These are phyloP conservation scores for Bruguiera parviflora DNA, from an alignment of 345 rosid species.

Conservation along the genomic window DNA sequence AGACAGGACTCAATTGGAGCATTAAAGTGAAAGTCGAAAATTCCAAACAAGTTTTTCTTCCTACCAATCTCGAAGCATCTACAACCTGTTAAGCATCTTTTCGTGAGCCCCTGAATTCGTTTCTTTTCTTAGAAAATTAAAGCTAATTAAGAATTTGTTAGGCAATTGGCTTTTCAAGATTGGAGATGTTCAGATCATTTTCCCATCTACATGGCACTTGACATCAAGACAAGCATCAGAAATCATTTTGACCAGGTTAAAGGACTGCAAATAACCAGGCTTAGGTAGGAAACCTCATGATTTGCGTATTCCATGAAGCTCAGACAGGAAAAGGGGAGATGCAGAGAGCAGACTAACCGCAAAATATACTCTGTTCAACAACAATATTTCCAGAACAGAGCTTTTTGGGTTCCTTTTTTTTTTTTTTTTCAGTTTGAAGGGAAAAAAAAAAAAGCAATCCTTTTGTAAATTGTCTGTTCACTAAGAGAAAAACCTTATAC, in stretches of 20 bases:
- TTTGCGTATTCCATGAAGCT: background rate
- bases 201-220: too few species aligned
- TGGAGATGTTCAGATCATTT: background rate
- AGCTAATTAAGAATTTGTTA: background rate
- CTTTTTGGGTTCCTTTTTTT: too few species aligned
- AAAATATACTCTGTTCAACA: background rate
- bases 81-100: background rate
- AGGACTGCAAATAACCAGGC: too few species aligned
- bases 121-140: background rate
- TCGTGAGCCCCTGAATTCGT: background rate
- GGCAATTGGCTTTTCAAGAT: background rate
- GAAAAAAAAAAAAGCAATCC: too few species aligned
- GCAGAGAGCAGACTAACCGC: background rate
- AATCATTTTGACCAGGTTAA: too few species aligned
- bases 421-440: too few species aligned
- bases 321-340: background rate
- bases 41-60: background rate
- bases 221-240: too few species aligned
- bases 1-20: too few species aligned
- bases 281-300: too few species aligned
- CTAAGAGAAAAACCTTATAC: too few species aligned
- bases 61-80: background rate
- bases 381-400: background rate
- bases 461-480: too few species aligned
- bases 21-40: background rate